Base-by-base conservation (phyloP, 768 basidiomycete species). In the Polyporus arcularius region DNA sequence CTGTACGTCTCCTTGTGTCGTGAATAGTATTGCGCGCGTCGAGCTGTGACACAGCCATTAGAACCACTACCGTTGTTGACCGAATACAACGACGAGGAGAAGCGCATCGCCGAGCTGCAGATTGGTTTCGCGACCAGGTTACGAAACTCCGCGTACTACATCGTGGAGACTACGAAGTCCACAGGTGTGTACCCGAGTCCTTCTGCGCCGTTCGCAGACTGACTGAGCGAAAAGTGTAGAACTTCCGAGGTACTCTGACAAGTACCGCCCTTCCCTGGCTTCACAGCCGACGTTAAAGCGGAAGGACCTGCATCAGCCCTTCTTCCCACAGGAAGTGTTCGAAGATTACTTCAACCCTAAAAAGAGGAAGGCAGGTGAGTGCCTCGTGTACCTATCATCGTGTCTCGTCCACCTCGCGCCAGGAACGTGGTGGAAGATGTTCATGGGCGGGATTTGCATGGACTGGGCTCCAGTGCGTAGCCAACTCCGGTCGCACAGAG, bases 191-290 rank as follows among this genome's bases (percentile, higher is more conserved):
- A 30, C 1, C 14, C 30, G 35, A 43, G n/a, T 10, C 26, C 7
- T 8, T 41, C 5, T 8, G 39, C 32, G 39, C 9, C 58, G 39
- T 53, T 16, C 49, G 9, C 48, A 50, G 15, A 56, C 41, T 41
- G 41, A 45, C 53, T 55, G 53, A 53, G 39, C 47, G 18, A 18
- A 15, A 54, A 62, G 57, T 62, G 28, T 65, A 90, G 92, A 92
- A 45, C 74, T 94, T 4, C 85, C 88, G 45, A 85, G 89, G 31
- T 94, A 92, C 71, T 92, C 90, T 16, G 92, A 94, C 74, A 91
- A 90, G 73, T 92, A 93, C 71, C 82, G 87, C 7, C 84, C 87
- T 2, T 85, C 85, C 8, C 71, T 77, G 6, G 68, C 80, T 7
- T 80, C 82, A 1, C 86, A 86, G 58, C 89, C 91, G 11, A 77